Percentiles rank a stretch among this genome's conserved stretches.
Evolutionary conservation across 306 rosid genomes (phyloP).

Genomic region (Cucumis sativus): DNA sequence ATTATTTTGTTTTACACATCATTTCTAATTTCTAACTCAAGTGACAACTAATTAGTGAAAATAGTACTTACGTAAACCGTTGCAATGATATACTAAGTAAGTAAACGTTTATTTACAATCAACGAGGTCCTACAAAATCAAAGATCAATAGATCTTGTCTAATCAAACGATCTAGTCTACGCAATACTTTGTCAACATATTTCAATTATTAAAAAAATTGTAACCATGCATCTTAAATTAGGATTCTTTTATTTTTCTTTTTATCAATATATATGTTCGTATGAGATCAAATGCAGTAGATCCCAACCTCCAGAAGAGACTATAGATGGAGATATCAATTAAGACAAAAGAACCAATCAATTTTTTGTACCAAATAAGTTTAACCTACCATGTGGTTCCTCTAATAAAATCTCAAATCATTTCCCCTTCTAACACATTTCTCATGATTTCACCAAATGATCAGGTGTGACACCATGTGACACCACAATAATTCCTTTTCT

Average conservation of each 20-base stretch:
- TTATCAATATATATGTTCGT: background rate
- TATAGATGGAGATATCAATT: background rate
- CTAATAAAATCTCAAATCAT: background rate
- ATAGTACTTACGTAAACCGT: too few relatives aligned
- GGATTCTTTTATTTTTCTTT: background rate
- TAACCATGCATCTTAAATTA: background rate
- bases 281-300: background rate
- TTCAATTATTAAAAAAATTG: background rate
- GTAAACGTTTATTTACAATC: background rate
- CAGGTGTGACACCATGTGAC: background rate
- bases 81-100: too few relatives aligned
- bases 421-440: background rate
- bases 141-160: background rate
- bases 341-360: background rate
- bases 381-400: slow-evolving; percentile 1
- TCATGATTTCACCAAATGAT: background rate
- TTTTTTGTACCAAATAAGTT: background rate
- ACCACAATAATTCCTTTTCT: background rate
- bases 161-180: background rate
- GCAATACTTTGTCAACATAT: background rate
- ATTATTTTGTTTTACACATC: too few relatives aligned
- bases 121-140: background rate
- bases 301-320: background rate
- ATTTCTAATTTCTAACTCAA: too few relatives aligned
- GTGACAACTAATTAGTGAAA: too few relatives aligned